These are phyloP conservation scores for Sporothrix phasma DNA, from an alignment of 2,329 filamentous ascomycete genomes.

Conservation along the genomic window DNA sequence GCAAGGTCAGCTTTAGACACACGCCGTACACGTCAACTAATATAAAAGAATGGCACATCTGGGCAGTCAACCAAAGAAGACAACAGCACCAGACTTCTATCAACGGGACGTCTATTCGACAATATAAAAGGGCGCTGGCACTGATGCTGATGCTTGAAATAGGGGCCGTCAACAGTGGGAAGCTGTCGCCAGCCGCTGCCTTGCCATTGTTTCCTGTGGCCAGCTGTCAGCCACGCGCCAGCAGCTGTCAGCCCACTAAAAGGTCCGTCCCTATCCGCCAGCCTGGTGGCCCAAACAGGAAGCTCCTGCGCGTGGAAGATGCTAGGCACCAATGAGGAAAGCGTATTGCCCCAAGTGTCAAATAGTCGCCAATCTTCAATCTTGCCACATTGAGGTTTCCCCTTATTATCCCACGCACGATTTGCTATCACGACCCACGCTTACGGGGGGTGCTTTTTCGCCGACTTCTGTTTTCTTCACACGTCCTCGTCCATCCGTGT, in stretches of 20 bases:
- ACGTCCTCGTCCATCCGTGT: neutral
- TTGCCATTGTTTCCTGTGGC: neutral
- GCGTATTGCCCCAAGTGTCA: slow-evolving; percentile 5
- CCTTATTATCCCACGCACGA: slow-evolving; percentile 9
- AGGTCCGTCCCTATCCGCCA: neutral
- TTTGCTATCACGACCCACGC: slow-evolving; percentile 6
- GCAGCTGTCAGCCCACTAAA: neutral
- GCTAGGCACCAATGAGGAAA: slow-evolving; percentile 13
- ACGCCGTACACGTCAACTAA: no score
- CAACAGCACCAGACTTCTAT: no score
- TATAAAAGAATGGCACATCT: no score
- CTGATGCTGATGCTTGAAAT: neutral
- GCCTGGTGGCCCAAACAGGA: slow-evolving; percentile 11
- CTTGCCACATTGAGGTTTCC: slow-evolving; percentile 14
- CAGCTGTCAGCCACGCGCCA: neutral
- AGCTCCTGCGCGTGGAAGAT: slow-evolving; percentile 8
- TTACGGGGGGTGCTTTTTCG: neutral
- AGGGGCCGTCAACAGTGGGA: neutral
- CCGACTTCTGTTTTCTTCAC: neutral
- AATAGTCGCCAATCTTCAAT: slow-evolving; percentile 1
- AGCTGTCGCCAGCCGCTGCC: neutral
- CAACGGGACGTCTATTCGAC: no score
- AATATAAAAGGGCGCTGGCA: neutral
- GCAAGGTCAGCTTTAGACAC: no score
- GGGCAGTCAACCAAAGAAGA: no score